Percentiles rank a stretch among this genome's conserved stretches.
phyloP scores from a whole-genome alignment of 2,329 filamentous ascomycete genomes.

The Sporothrix brasiliensis region DNA sequence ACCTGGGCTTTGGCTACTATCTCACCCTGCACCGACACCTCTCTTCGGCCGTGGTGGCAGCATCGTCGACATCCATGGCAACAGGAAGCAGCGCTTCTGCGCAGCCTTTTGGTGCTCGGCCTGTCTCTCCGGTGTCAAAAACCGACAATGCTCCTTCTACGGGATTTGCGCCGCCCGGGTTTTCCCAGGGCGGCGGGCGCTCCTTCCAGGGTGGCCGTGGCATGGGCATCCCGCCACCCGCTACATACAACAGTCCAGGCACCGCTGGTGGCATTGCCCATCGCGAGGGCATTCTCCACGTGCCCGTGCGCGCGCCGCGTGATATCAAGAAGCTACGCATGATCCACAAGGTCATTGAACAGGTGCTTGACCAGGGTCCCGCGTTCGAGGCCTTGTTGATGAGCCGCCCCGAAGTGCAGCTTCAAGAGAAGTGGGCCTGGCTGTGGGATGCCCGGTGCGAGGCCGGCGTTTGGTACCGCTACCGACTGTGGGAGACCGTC shows the following conservation, averaged over 20 bases:
- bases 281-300: conserved; percentile 59
- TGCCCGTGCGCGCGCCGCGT: conserved; percentile 73
- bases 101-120: conserved; percentile 43
- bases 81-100: conserved; percentile 24
- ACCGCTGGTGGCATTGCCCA: conserved; percentile 41
- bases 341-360: conserved; percentile 86
- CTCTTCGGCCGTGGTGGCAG: conserved; percentile 71
- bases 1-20: conserved; percentile 82
- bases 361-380: conserved; percentile 74
- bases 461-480: conserved; percentile 88
- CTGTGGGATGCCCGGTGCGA: conserved; percentile 81
- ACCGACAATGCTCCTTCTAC: conserved; percentile 43
- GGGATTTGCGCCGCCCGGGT: conserved; percentile 76
- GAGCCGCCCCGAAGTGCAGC: conserved; percentile 79
- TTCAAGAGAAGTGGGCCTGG: conserved; percentile 90
- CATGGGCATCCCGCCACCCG: conserved; percentile 63
- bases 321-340: conserved; percentile 78
- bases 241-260: conserved; percentile 61
- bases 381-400: conserved; percentile 93
- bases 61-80: conserved; percentile 42
- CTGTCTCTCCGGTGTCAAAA: conserved; percentile 15
- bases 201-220: neutral
- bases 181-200: conserved; percentile 54
- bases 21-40: conserved; percentile 79
- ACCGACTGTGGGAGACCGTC: conserved; percentile 85